Base-by-base conservation (phyloP, 805 yeast species). In the Helenozyma baotianmanensis region DNA sequence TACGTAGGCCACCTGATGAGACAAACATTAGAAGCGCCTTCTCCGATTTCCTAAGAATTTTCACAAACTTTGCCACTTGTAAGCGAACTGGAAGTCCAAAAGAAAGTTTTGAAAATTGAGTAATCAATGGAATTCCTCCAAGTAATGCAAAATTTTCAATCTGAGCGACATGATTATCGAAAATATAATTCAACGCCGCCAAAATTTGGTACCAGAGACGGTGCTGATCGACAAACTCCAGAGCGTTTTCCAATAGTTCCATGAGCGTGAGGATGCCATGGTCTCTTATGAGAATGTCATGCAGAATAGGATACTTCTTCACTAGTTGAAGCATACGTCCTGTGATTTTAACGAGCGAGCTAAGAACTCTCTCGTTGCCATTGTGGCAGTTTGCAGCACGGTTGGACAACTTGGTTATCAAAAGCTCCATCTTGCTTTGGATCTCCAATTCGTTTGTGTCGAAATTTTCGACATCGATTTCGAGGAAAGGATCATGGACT, bases 1-100 rank as follows among this genome's bases (percentile, higher is more conserved):
- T 62, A 19, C 63, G 51, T 14, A 74, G 50, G 0, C 74, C 74
- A 3, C 77, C 77, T 32, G 67, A 54, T 3, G 72, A 63, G 4
- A 70, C 58, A 38, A 70, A 66, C 59, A 61, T 55, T 4, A 62
- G 50, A 9, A 69, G 39, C 2, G 69, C 62, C 15, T 41, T 45
- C 11, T 59, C 62, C 8, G 70, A 63, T n/a, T 47, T 42, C 15
- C 51, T 42, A 15, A 68, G 55, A 12, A 50, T 46, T 21, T 55
- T 43, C 9, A 66, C 51, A 33, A 67, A 66, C 23, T 47, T 43
- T 7, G 58, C 63, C 11, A 66, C 71, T 39, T 67, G 68, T 9
- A 51, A 36, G 27, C 68, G 48, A 8, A 62, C 56, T 9, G 43
- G 47, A n/a, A 50, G 25, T 16, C 58, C 62, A 33, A 51, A 60